Evolutionary conservation across 768 basidiomycete species (phyloP), one percentile per base, ranked within the genome.

Genomic region (Leccinum fibrillosum): DNA sequence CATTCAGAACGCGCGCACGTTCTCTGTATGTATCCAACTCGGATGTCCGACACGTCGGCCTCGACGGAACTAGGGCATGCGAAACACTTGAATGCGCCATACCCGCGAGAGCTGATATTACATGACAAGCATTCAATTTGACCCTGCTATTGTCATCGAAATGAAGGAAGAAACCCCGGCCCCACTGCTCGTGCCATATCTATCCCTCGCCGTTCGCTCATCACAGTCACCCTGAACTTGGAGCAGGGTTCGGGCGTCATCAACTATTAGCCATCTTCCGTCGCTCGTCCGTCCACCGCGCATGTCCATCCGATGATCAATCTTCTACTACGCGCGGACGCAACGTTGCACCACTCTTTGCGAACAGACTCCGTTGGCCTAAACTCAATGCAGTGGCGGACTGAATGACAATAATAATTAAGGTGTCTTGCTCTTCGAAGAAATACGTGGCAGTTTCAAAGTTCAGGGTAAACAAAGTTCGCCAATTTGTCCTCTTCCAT

Each of bases 271-370:
- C 49, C 53, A 63, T 35, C 21, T 49, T 57, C 55, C 53, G 50
- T 62, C 52, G 55, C 54, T 45, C 49, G 49, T 60, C 64, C 61
- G 57, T 57, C 21, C 44, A 60, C 55, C 56, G 25, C 28, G 53
- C 57, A 57, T 60, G 49, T 52, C 21, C 48, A 52, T 56, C 65
- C 65, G 65, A 66, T 66, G 48, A 66, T 68, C 66, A 65, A 65
- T 65, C 66, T 68, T 68, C 66, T 57, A 45, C 55, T 45, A 44
- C 58, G 66, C 60, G 51, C 53, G 66, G 55, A 58, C 49, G 42
- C 66, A 67, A 68, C 66, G 66, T 67, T 67, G 66, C 53, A 58
- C 17, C 44, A 53, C 50, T 58, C 56, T 62, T 56, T 19, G 56
- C 56, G 57, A 60, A 54, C 47, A 53, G 59, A 39, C 51, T 51